These are phyloP conservation scores for Mimosa bimucronata DNA, from an alignment of 306 rosid genomes.

Conservation along the genomic window DNA sequence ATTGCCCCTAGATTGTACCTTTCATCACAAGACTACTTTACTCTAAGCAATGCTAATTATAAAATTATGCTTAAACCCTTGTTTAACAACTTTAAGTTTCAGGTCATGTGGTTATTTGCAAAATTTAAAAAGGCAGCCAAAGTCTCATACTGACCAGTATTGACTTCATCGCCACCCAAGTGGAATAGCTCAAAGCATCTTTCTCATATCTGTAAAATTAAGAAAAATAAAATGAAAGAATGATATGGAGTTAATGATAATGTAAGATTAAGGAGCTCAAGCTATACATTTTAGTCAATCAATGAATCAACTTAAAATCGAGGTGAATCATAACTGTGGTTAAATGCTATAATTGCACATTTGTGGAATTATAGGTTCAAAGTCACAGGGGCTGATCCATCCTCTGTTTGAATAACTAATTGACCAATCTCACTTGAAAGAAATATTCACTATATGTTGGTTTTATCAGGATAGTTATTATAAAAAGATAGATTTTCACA, in stretches of 20 bases:
- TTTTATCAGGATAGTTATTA: slow-evolving; percentile 19
- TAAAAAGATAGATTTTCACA: slow-evolving; percentile 3
- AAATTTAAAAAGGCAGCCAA: slow-evolving; percentile 31
- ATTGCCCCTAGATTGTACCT: slow-evolving; percentile 6
- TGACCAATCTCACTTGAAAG: slow-evolving; percentile 10
- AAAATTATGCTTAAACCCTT: slow-evolving; percentile 30
- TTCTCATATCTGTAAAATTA: slow-evolving; percentile 77
- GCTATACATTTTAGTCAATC: neutral
- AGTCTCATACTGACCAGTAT: slow-evolving; percentile 71
- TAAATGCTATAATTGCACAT: neutral
- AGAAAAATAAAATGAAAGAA: slow-evolving; percentile 30
- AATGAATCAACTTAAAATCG: slow-evolving; percentile 14
- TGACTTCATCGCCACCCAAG: slow-evolving; percentile 98
- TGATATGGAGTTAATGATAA: neutral
- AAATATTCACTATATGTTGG: slow-evolving; percentile 8
- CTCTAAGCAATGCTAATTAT: slow-evolving; percentile 21
- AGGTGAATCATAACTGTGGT: slow-evolving; percentile 17
- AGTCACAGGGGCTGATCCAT: slow-evolving; percentile 9
- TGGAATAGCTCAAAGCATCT: slow-evolving; percentile 92
- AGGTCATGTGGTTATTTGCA: slow-evolving; percentile 25
- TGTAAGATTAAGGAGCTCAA: slow-evolving; percentile 17
- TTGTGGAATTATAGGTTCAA: slow-evolving; percentile 14
- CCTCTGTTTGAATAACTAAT: neutral
- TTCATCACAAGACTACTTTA: slow-evolving; percentile 22
- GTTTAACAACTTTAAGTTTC: slow-evolving; percentile 29